Conservation (phyloP, 1,284 basidiomycete genomes). For the Leccinum pachyderme region DNA sequence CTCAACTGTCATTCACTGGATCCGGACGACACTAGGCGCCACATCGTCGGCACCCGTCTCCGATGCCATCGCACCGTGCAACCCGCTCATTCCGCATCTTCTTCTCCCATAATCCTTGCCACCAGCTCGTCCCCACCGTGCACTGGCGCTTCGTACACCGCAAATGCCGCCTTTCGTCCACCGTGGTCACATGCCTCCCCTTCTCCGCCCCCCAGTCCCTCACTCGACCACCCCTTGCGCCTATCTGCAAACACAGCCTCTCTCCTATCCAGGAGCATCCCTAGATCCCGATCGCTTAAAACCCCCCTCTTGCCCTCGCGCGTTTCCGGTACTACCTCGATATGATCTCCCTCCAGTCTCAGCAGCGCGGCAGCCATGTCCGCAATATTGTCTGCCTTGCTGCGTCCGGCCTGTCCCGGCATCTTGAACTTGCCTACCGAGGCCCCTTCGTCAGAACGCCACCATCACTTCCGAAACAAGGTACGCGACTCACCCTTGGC, state of each 20-base stretch:
- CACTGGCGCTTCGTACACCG: conserved; percentile 74
- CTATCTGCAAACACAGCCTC: conserved; percentile 77
- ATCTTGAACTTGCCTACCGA: conserved; percentile 76
- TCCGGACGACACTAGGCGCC: too few relatives aligned
- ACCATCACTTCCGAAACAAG: not conserved
- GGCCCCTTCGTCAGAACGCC: not conserved
- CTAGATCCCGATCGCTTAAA: conserved; percentile 78
- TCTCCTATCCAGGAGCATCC: conserved; percentile 78
- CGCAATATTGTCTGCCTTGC: conserved; percentile 62
- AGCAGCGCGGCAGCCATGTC: conserved; percentile 83
- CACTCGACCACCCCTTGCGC: conserved; percentile 72
- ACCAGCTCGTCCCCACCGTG: conserved; percentile 73
- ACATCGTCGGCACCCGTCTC: not conserved
- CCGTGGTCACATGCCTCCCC: conserved; percentile 21
- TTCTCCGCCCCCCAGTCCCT: conserved; percentile 19
- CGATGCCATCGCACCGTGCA: not conserved
- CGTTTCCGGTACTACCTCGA: conserved; percentile 80
- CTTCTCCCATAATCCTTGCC: conserved; percentile 67
- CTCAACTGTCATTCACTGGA: too few relatives aligned
- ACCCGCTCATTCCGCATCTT: conserved; percentile 16
- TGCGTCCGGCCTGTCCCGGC: conserved; percentile 47
- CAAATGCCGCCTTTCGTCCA: conserved; percentile 65
- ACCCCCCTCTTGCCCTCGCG: conserved; percentile 65
- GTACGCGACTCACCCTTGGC: conserved; percentile 63
- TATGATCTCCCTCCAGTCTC: conserved; percentile 83